A percentile compares a stretch with the other conserved stretches of the same genome.
phyloP scores from a whole-genome alignment of 257 asterid species.

The Capsicum pubescens region DNA sequence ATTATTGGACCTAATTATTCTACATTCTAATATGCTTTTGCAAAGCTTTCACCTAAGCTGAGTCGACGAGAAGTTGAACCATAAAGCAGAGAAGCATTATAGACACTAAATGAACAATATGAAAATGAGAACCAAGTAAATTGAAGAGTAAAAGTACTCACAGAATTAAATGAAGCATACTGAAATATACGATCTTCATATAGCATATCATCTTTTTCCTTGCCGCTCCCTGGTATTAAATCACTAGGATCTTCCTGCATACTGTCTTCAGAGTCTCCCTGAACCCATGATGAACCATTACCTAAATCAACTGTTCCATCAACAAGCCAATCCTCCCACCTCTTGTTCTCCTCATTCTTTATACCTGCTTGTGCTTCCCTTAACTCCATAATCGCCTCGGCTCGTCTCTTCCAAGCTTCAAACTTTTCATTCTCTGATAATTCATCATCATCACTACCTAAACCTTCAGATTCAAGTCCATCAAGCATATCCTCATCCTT shows the following conservation, averaged over 20 bases:
- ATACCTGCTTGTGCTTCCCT: constrained; percentile 90
- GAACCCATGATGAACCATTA: constrained; percentile 63
- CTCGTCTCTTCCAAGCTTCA: constrained; percentile 95
- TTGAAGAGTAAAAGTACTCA: constrained; percentile 42
- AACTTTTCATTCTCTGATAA: constrained; percentile 82
- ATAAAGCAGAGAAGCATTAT: neutral
- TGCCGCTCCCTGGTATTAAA: constrained; percentile 68
- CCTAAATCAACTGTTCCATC: constrained; percentile 57
- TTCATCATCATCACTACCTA: constrained; percentile 41
- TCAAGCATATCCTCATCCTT: constrained; percentile 77
- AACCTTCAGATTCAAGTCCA: constrained; percentile 55
- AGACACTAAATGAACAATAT: neutral
- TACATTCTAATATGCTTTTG: neutral
- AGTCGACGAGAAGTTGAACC: neutral
- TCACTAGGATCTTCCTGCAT: constrained; percentile 53
- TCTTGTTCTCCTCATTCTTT: constrained; percentile 82
- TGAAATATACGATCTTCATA: constrained; percentile 93
- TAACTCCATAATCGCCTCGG: constrained; percentile 86
- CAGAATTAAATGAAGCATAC: constrained; percentile 87
- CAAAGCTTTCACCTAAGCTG: neutral
- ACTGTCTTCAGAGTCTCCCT: constrained; percentile 47
- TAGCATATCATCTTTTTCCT: constrained; percentile 85
- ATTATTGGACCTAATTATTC: neutral
- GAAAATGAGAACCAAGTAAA: constrained; percentile 15
- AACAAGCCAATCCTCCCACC: constrained; percentile 97